These are phyloP conservation scores for Extremus antarcticus DNA, from an alignment of 495 filamentous ascomycete species.

Conservation along the genomic window DNA sequence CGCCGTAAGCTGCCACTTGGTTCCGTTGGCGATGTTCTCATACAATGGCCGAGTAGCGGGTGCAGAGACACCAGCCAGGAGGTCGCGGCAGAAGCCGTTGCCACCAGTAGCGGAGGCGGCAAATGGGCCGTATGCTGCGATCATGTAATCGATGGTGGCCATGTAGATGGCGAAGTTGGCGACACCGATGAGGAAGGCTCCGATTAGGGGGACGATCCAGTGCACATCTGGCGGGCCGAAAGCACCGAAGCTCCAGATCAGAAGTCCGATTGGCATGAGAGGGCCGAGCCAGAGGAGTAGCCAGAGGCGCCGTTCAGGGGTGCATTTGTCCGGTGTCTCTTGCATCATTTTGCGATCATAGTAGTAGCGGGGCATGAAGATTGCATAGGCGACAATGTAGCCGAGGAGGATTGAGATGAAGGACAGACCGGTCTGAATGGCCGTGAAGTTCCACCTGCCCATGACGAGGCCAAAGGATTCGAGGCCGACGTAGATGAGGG, in stretches of 20 bases:
- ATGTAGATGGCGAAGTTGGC: constrained; percentile 62
- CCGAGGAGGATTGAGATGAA: constrained; percentile 55
- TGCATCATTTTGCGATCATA: constrained; percentile 40
- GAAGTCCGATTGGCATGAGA: constrained; percentile 53
- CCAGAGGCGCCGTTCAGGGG: constrained; percentile 46
- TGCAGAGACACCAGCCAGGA: constrained; percentile 69
- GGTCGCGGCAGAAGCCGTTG: constrained; percentile 66
- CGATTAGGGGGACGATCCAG: constrained; percentile 58
- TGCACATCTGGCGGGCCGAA: constrained; percentile 41
- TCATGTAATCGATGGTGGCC: constrained; percentile 57
- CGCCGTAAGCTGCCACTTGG: constrained; percentile 51
- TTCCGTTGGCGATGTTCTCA: constrained; percentile 37
- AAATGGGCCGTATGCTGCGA: constrained; percentile 65
- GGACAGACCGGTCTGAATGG: constrained; percentile 44
- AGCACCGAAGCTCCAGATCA: constrained; percentile 56
- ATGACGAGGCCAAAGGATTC: constrained; percentile 56
- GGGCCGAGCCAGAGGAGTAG: constrained; percentile 51
- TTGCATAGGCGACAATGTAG: constrained; percentile 51
- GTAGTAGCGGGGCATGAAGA: constrained; percentile 52
- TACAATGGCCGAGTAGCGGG: constrained; percentile 62
- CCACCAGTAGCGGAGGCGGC: constrained; percentile 69
- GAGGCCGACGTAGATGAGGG: constrained; percentile 68
- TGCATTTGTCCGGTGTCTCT: constrained; percentile 43
- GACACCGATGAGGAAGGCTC: constrained; percentile 51
- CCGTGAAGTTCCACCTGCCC: constrained; percentile 49